phyloP scores from a whole-genome alignment of 2,329 filamentous ascomycete species.

The Sporothrix pseudoabietina region DNA sequence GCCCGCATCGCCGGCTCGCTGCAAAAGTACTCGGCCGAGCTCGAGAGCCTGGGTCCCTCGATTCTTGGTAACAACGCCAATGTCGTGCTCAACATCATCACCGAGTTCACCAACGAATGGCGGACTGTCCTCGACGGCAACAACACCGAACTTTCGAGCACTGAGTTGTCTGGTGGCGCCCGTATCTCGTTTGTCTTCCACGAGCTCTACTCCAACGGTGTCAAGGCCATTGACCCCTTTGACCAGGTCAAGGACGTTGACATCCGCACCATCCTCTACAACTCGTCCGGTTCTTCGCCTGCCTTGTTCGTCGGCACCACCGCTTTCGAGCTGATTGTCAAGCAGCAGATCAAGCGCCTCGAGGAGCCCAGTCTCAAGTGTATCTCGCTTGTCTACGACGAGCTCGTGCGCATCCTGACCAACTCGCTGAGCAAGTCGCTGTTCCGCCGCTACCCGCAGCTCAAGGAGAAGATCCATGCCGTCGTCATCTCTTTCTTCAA shows the following conservation, averaged over 20 bases:
- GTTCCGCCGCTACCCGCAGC: conserved; percentile 86
- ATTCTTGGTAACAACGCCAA: conserved; percentile 96
- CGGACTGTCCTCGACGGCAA: conserved; percentile 94
- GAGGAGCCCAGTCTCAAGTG: conserved; percentile 98
- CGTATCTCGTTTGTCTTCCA: conserved; percentile 99
- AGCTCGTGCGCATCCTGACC: conserved; percentile 90
- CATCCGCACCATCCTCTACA: conserved; percentile 95
- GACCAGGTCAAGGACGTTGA: conserved; percentile 97
- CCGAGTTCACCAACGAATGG: conserved; percentile 98
- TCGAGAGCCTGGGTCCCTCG: conserved; percentile 83
- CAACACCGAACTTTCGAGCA: conserved; percentile 91
- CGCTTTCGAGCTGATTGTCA: conserved; percentile 98
- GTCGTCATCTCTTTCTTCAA: conserved; percentile 97
- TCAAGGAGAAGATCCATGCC: conserved; percentile 95
- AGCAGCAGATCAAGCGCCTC: conserved; percentile 94
- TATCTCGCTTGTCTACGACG: conserved; percentile 95
- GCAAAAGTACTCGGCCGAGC: conserved; percentile 84
- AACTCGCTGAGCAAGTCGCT: conserved; percentile 86
- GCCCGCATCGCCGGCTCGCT: conserved; percentile 91
- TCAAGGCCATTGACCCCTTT: conserved; percentile 97
- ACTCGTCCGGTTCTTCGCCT: conserved; percentile 97
- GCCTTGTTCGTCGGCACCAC: conserved; percentile 96
- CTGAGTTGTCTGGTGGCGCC: conserved; percentile 92
- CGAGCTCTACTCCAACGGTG: conserved; percentile 94
- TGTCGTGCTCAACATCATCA: conserved; percentile 97